Evolutionary conservation across 768 basidiomycete species (phyloP).

Genomic region (Dendrothele bispora): DNA sequence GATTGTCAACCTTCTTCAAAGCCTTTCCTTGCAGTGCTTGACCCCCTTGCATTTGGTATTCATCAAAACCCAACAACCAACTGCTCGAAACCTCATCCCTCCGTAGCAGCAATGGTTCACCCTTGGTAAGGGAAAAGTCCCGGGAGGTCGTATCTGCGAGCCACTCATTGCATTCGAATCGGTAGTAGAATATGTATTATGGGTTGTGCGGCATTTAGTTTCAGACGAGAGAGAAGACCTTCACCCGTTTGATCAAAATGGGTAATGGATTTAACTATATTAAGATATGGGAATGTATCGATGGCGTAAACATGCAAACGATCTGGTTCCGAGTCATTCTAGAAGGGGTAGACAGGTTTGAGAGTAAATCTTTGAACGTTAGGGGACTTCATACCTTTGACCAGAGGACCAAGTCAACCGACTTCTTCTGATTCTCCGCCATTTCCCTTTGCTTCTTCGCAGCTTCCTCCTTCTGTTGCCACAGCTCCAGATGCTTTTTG

Average conservation of each 20-base stretch:
- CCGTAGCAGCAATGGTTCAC: neutral
- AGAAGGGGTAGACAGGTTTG: neutral
- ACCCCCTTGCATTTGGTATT: neutral
- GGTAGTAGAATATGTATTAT: neutral
- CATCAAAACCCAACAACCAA: neutral
- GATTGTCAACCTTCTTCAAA: neutral
- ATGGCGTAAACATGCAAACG: neutral
- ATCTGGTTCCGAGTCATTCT: neutral
- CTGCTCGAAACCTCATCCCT: neutral
- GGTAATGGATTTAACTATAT: neutral
- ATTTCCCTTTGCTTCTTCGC: neutral
- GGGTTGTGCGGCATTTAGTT: neutral
- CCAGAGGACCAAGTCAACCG: neutral
- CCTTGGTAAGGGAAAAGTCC: neutral
- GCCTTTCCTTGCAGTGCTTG: neutral
- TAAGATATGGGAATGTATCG: neutral
- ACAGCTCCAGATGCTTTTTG: too few relatives aligned
- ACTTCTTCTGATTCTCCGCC: neutral
- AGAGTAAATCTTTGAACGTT: neutral
- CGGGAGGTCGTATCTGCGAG: neutral
- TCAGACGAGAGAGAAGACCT: neutral
- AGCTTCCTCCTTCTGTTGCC: too few relatives aligned
- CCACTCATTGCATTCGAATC: neutral
- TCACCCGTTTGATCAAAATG: neutral
- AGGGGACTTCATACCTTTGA: neutral